These are phyloP conservation scores for Populus ilicifolia DNA, from an alignment of 345 rosid species.

Conservation along the genomic window DNA sequence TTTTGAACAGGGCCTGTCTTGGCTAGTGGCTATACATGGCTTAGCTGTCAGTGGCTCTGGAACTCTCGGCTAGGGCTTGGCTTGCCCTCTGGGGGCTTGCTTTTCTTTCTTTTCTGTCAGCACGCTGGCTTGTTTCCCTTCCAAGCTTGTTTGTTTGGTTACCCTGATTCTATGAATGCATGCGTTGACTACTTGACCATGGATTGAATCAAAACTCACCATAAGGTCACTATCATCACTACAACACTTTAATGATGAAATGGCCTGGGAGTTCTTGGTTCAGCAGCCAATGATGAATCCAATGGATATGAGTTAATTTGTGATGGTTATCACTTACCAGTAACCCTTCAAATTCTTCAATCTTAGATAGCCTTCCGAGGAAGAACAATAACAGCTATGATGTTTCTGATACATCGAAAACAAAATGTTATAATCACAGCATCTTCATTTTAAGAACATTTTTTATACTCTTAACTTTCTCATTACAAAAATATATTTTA, in stretches of 20 bases:
- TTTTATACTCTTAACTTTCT: too few relatives aligned
- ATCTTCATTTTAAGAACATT: too few relatives aligned
- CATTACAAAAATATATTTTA: too few relatives aligned
- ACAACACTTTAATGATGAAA: conserved; percentile 18
- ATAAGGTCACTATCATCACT: conserved; percentile 18
- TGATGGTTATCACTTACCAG: background rate
- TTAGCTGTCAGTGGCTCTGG: background rate
- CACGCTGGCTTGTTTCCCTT: background rate
- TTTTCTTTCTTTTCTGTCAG: background rate
- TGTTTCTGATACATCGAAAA: too few relatives aligned
- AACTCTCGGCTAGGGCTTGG: conserved; percentile 1
- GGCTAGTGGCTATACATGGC: conserved; percentile 5
- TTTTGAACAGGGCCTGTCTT: background rate
- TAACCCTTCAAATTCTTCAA: too few relatives aligned
- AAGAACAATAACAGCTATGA: too few relatives aligned
- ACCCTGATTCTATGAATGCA: background rate
- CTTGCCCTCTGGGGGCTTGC: background rate
- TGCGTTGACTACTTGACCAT: background rate
- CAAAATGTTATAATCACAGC: too few relatives aligned
- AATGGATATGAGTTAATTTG: background rate
- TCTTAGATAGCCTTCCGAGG: too few relatives aligned
- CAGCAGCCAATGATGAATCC: conserved; percentile 24
- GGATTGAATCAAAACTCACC: background rate
- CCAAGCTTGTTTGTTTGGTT: background rate
- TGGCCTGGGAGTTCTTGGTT: conserved; percentile 17